Percentiles rank a stretch among this genome's conserved stretches.
phyloP scores from a whole-genome alignment of 768 basidiomycete genomes.

The Boletus sensibilis region DNA sequence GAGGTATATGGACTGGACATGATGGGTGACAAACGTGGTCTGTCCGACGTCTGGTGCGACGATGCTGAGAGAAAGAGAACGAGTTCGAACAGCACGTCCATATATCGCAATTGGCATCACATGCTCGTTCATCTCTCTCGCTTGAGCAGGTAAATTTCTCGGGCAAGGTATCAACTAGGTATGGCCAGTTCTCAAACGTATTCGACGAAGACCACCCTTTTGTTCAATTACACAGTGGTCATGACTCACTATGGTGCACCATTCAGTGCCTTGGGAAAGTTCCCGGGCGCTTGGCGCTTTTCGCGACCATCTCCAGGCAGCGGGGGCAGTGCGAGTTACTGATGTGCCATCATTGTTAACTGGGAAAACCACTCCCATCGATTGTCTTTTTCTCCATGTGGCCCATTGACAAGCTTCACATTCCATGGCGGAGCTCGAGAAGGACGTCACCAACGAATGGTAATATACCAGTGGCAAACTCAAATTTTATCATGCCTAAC shows the following conservation, averaged over 20 bases:
- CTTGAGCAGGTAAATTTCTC: too few relatives aligned
- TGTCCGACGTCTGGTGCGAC: not conserved
- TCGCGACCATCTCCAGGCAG: not conserved
- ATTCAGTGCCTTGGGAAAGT: not conserved
- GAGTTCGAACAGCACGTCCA: not conserved
- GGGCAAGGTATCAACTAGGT: too few relatives aligned
- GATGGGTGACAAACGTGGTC: not conserved
- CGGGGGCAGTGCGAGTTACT: not conserved
- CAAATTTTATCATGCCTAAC: not conserved
- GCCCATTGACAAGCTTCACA: not conserved
- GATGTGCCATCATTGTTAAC: not conserved
- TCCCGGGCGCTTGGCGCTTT: not conserved
- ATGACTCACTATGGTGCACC: too few relatives aligned
- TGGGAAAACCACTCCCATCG: not conserved
- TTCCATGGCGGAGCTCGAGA: constrained; percentile 9
- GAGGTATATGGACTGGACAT: constrained; percentile 38
- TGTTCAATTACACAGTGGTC: too few relatives aligned
- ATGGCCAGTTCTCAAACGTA: too few relatives aligned
- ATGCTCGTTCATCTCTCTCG: not conserved
- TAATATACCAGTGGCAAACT: not conserved
- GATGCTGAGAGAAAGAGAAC: not conserved
- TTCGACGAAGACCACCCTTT: too few relatives aligned
- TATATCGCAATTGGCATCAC: constrained; percentile 5
- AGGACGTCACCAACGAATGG: constrained; percentile 1
- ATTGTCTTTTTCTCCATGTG: constrained; percentile 2